These are phyloP conservation scores for Saccharomycopsis crataegensis DNA, from an alignment of 1,139 yeast species.

Conservation along the genomic window DNA sequence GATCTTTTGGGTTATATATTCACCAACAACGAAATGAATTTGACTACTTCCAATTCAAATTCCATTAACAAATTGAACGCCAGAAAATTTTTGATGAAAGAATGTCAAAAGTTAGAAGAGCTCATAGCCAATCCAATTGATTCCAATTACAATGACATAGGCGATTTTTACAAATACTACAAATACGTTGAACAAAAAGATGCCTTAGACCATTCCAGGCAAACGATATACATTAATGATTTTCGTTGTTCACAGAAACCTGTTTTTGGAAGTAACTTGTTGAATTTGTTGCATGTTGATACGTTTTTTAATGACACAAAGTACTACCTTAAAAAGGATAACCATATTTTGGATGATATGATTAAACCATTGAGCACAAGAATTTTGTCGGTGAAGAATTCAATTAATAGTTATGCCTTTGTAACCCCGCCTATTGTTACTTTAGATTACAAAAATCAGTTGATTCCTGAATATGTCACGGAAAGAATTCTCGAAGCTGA, in stretches of 20 bases:
- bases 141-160: constrained; percentile 44
- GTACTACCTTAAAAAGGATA: not conserved
- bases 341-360: constrained; percentile 22
- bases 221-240: constrained; percentile 55
- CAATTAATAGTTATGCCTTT: constrained; percentile 72
- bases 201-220: constrained; percentile 45
- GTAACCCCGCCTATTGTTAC: constrained; percentile 84
- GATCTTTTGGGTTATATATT: constrained; percentile 57
- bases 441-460: constrained; percentile 59
- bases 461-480: constrained; percentile 37
- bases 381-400: constrained; percentile 35
- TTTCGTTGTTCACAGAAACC: constrained; percentile 54
- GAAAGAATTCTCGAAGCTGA: constrained; percentile 32
- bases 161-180: constrained; percentile 52
- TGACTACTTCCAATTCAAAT: constrained; percentile 43
- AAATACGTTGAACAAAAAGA: constrained; percentile 45
- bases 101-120: constrained; percentile 35
- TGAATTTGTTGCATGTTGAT: constrained; percentile 27
- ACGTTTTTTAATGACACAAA: constrained; percentile 3
- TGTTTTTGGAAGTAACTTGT: constrained; percentile 44
- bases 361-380: constrained; percentile 31
- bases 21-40: constrained; percentile 37
- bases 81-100: constrained; percentile 36
- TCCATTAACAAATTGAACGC: constrained; percentile 43
- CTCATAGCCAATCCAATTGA: constrained; percentile 26